Evolutionary conservation across 805 yeast genomes (phyloP), one percentile per base, ranked within the genome.

Genomic region (Scheffersomyces amazonensis): DNA sequence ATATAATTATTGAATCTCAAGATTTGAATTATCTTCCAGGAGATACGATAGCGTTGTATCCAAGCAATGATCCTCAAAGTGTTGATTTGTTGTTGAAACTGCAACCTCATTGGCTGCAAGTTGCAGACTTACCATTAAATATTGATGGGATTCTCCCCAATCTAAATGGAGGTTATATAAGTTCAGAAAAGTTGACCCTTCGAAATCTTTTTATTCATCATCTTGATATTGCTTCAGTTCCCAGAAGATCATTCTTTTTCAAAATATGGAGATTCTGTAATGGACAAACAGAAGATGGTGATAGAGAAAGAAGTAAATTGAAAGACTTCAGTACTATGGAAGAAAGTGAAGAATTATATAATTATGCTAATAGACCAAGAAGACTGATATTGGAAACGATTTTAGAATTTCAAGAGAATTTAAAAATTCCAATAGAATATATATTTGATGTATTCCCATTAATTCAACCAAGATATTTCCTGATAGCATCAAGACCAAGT

Each of bases 361-460:
- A 91, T 58, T 93, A 93, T 59, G 95, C 95, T n/a, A 86, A 88
- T 54, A 68, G 98, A 42, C 97, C 98, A 4, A 73, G 96, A 46
- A 62, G 99, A 47, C 88, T 96, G 35, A 75, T 90, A 3, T 54
- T 89, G 16, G 99, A 93, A 57, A 84, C 86, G 0, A 57, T 93
- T 5, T 73, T 79, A 36, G 99, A 93, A 56, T 93, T 93, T 54
- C 80, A 76, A 44, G 75, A 87, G 4, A 65, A 67, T 48, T 68
- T 93, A 30, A 71, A 62, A 34, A 78, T 93, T 20, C 98, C 99
- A 1, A 54, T 86, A 24, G 83, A 78, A 40, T 83, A 84, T 52
- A 49, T 88, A 4, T 68, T 87, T 31, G 98, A 93, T 43, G 61
- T 87, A 16, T 69, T 93, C 46, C 97, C 97, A 3, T 52, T 69